Conservation (phyloP, 169 alveolate genomes). For the Babesia ovata region DNA sequence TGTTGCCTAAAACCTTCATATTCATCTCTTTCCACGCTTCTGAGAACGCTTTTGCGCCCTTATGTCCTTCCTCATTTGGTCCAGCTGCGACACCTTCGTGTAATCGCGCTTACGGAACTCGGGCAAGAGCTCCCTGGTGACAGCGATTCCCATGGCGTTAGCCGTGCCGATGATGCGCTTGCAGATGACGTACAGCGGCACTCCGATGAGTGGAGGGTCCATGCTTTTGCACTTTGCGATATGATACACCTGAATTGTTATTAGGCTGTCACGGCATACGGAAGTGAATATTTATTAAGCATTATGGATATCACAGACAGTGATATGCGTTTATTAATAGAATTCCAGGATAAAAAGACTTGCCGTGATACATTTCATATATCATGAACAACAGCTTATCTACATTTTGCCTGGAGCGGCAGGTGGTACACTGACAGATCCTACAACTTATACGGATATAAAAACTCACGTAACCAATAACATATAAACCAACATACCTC, state of each 20-base stretch:
- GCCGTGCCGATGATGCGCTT: constrained; percentile 74
- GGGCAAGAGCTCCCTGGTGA: constrained; percentile 76
- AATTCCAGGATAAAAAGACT: too few relatives aligned
- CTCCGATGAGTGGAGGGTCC: constrained; percentile 83
- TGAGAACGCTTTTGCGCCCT: constrained; percentile 59
- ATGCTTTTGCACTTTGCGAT: constrained; percentile 84
- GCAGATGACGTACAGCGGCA: constrained; percentile 75
- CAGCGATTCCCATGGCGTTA: constrained; percentile 79
- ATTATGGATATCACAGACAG: too few relatives aligned
- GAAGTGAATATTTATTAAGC: too few relatives aligned
- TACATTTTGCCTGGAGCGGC: not conserved
- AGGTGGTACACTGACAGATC: not conserved
- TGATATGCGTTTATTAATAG: too few relatives aligned
- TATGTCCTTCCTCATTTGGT: constrained; percentile 79
- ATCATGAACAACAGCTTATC: not conserved
- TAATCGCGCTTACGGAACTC: constrained; percentile 82
- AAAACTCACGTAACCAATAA: too few relatives aligned
- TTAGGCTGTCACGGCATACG: not conserved
- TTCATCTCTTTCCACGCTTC: constrained; percentile 42
- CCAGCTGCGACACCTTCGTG: constrained; percentile 77
- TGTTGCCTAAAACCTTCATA: too few relatives aligned
- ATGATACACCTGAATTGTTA: constrained; percentile 77
- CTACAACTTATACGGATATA: not conserved
- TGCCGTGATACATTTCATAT: not conserved
- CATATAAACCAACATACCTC: constrained; percentile 65